These are phyloP conservation scores for Drosera capensis DNA, from an alignment of 148 eudicot species.

Conservation along the genomic window DNA sequence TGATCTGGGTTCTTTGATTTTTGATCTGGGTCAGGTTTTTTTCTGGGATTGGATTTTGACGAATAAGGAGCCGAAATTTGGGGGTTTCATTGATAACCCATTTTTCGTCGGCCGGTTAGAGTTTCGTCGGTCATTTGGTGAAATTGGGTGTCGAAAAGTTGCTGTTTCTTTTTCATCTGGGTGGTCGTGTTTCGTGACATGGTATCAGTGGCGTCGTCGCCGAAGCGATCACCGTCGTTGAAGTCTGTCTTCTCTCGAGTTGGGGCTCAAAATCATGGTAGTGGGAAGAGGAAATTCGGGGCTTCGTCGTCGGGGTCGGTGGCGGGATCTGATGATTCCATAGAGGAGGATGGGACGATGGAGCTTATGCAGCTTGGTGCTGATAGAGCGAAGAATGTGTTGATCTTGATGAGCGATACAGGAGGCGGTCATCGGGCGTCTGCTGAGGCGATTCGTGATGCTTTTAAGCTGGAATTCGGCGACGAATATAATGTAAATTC, in stretches of 20 bases:
- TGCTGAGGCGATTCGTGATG: slow-evolving; percentile 81
- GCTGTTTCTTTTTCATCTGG: no score
- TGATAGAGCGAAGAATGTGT: slow-evolving; percentile 65
- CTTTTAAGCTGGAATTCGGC: slow-evolving; percentile 66
- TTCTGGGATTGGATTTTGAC: no score
- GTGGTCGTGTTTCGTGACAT: slow-evolving; percentile 7
- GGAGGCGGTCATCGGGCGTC: slow-evolving; percentile 97
- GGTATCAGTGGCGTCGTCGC: slow-evolving; percentile 34
- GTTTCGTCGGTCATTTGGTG: not conserved
- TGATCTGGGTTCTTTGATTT: no score
- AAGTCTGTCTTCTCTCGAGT: slow-evolving; percentile 56
- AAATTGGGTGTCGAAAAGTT: not conserved
- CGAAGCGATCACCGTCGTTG: slow-evolving; percentile 38
- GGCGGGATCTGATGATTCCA: slow-evolving; percentile 10
- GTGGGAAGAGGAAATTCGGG: slow-evolving; percentile 1
- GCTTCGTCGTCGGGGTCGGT: slow-evolving; percentile 9
- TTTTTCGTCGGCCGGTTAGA: not conserved
- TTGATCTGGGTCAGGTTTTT: no score
- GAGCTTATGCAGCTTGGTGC: slow-evolving; percentile 89
- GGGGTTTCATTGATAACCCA: not conserved
- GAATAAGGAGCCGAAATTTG: not conserved
- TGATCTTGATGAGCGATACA: slow-evolving; percentile 93
- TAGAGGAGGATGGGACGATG: slow-evolving; percentile 56
- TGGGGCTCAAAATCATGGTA: slow-evolving; percentile 23
- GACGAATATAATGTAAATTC: slow-evolving; percentile 64